Percentiles rank a stretch among this genome's conserved stretches.
phyloP scores from a whole-genome alignment of 2,329 filamentous ascomycete genomes.

The Blastomyces emzantsi region DNA sequence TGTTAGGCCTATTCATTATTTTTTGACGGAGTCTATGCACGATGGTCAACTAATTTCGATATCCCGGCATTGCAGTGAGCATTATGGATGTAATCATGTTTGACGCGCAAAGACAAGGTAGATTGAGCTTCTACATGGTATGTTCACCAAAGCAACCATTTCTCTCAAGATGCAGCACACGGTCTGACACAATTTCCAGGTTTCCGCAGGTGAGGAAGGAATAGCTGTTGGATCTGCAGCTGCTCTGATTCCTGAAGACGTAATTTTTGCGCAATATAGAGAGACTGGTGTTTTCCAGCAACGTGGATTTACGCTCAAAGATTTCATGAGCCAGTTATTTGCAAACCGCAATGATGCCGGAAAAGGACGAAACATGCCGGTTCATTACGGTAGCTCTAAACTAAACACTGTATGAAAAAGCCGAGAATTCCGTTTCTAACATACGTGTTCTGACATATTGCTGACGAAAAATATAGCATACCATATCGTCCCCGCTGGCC shows the following conservation, averaged over 20 bases:
- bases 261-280: slow-evolving; percentile 89
- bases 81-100: slow-evolving; percentile 99
- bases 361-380: slow-evolving; percentile 87
- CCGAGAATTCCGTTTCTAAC: background rate
- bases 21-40: background rate
- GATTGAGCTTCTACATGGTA: slow-evolving; percentile 95
- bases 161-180: background rate
- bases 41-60: background rate
- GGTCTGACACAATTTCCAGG: slow-evolving; percentile 27
- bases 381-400: slow-evolving; percentile 82
- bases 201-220: slow-evolving; percentile 85
- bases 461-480: slow-evolving; percentile 50
- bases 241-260: slow-evolving; percentile 71
- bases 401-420: slow-evolving; percentile 63
- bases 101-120: slow-evolving; percentile 90
- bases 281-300: slow-evolving; percentile 88
- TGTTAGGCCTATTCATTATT: background rate
- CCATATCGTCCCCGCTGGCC: slow-evolving; percentile 74
- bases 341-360: slow-evolving; percentile 74
- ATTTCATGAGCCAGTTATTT: slow-evolving; percentile 96
- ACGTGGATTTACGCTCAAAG: slow-evolving; percentile 72
- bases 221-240: slow-evolving; percentile 84
- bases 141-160: slow-evolving; percentile 1
- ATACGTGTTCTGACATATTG: background rate
- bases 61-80: slow-evolving; percentile 41